Evolutionary conservation across 257 asterid genomes (phyloP), one percentile per base, ranked within the genome.

Genomic region (Solanum pinnatisectum): DNA sequence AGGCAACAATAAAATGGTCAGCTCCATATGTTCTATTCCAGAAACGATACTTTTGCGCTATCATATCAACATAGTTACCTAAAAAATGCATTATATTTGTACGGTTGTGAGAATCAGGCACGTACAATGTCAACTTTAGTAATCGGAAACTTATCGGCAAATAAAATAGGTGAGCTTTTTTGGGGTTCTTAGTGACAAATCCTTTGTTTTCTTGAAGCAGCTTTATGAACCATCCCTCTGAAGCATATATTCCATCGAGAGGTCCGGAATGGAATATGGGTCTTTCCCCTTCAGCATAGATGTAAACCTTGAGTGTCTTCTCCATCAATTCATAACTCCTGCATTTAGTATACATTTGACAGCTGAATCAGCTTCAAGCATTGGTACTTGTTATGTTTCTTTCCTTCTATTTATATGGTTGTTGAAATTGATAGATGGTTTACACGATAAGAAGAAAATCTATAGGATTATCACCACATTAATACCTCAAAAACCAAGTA

Each of bases 151-250:
- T 93, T 78, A 94, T 92, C 15, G 95, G 96, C 52, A 94, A 79
- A 90, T 89, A 93, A 89, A 94, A 94, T 40, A 94, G 84, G 92
- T 94, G 96, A 84, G 96, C 96, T 39, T 90, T 85, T 4, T 11
- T 65, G 23, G 93, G 92, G 84, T 89, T 88, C 40, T 88, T 85
- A 44, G 94, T 93, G 14, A 90, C 88, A 73, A 88, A 94, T 15
- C 76, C 78, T 87, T 90, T 90, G 91, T 88, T 93, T 77, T 85
- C 88, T 88, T 91, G 90, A 56, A 93, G 81, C 85, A 87, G 88
- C 90, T 92, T 94, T 91, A 93, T 86, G 88, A 94, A 94, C 96
- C 96, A 94, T 20, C 96, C 96, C 89, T 94, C 95, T 1, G 96
- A 90, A 72, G 96, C 93, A 79, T 92, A 94, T 84, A 92, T 90